A percentile compares a stretch with the other conserved stretches of the same genome.
These are phyloP conservation scores for Puccinia triticina DNA, from an alignment of 1,284 basidiomycete species.

Conservation along the genomic window DNA sequence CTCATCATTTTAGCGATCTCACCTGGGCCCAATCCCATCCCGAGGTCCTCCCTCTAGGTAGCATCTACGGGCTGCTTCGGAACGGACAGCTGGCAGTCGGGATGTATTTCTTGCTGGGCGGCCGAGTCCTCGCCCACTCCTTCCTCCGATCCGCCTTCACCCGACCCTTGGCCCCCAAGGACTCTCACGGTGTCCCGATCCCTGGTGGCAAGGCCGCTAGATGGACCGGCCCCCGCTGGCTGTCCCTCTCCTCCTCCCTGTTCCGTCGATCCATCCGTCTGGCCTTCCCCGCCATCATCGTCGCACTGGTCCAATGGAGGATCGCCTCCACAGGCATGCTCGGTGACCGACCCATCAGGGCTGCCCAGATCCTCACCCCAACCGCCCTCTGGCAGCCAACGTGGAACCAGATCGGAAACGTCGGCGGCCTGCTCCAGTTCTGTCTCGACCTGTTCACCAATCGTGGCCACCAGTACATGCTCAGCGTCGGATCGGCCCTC, in stretches of 20 bases:
- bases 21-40: constrained; percentile 61
- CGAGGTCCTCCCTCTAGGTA: constrained; percentile 59
- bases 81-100: constrained; percentile 60
- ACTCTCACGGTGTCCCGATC: constrained; percentile 59
- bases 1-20: constrained; percentile 61
- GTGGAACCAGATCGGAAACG: constrained; percentile 60
- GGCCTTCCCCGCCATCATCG: constrained; percentile 60
- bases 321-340: constrained; percentile 56
- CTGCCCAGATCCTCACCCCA: constrained; percentile 58
- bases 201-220: constrained; percentile 56
- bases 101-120: constrained; percentile 61
- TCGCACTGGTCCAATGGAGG: constrained; percentile 61
- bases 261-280: constrained; percentile 61
- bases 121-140: constrained; percentile 61
- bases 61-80: constrained; percentile 58
- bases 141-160: constrained; percentile 60
- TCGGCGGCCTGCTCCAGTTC: constrained; percentile 60
- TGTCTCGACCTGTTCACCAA: constrained; percentile 61
- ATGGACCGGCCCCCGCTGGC: constrained; percentile 55
- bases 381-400: constrained; percentile 60
- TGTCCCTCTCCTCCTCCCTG: constrained; percentile 60
- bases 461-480: constrained; percentile 61
- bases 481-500: constrained; percentile 60
- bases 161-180: constrained; percentile 58
- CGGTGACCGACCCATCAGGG: constrained; percentile 58